A percentile compares a stretch with the other conserved stretches of the same genome.
These are phyloP conservation scores for Penicillium longicatenatum DNA, from an alignment of 495 filamentous ascomycete species.

Conservation along the genomic window DNA sequence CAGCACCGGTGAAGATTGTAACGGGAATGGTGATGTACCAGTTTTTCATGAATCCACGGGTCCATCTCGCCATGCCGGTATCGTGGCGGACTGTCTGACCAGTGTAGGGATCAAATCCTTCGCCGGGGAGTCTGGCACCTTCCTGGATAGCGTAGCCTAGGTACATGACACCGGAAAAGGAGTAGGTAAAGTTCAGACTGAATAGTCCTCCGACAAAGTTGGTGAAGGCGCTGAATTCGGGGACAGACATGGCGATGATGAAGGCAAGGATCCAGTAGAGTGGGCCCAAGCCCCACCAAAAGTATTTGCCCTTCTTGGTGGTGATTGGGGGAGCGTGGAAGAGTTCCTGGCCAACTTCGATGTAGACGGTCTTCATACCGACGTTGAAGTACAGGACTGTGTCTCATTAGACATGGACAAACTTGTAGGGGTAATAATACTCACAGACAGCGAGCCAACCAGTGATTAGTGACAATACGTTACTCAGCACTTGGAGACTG, in stretches of 20 bases:
- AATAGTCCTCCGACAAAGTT: constrained; percentile 33
- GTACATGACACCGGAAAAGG: constrained; percentile 45
- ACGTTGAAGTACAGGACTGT: constrained; percentile 52
- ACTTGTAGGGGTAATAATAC: background rate
- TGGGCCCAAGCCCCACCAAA: constrained; percentile 54
- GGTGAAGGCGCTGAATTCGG: constrained; percentile 43
- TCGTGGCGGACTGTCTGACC: constrained; percentile 36
- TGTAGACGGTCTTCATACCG: constrained; percentile 62
- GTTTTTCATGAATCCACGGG: constrained; percentile 31
- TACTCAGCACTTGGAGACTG: constrained; percentile 54
- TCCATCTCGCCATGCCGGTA: constrained; percentile 38
- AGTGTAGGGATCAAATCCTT: constrained; percentile 50
- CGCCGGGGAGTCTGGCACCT: constrained; percentile 39
- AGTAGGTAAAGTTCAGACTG: constrained; percentile 51
- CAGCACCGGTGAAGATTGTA: constrained; percentile 27
- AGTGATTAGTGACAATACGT: constrained; percentile 54
- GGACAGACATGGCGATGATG: constrained; percentile 46
- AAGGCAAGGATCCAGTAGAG: constrained; percentile 59
- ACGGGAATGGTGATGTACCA: constrained; percentile 27
- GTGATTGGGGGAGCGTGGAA: constrained; percentile 51
- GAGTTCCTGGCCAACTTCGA: constrained; percentile 56
- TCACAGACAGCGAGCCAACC: constrained; percentile 50
- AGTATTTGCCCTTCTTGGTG: constrained; percentile 44
- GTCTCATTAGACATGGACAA: background rate
- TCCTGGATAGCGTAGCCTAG: constrained; percentile 45